Base-by-base conservation (phyloP, 768 basidiomycete genomes). In the Pisolithus microcarpus region DNA sequence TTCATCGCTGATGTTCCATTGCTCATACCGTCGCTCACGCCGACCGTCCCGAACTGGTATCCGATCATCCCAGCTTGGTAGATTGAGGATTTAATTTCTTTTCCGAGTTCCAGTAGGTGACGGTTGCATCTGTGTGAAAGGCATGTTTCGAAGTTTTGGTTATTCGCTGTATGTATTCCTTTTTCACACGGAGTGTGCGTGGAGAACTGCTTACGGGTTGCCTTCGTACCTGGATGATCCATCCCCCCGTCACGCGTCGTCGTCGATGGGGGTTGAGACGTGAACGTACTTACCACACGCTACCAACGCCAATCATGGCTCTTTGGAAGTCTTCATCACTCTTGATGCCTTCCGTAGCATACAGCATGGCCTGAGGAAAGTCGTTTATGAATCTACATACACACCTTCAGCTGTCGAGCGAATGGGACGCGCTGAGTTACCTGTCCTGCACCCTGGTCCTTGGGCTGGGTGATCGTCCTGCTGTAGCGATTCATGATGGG, bases 21-120 rank as follows among this genome's bases (percentile, higher is more conserved):
- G 70, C 92, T 95, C 67, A 99, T 98, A 19, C 91, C 96, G 68
- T 98, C 96, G 68, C 92, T 95, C 60, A 98, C 96, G 50, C 91
- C 96, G 53, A 94, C 91, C 15, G 92, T 91, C 48, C 96, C 96
- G 68, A 96, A 98, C 70, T 96, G 94, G 73, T 98, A 98, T 36
- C 88, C 95, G 61, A 93, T 91, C 61, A 97, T 67, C 59, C 80
- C 75, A 60, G 84, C 66, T 59, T 79, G 73, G 49, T 61, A 63
- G 42, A 99, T 70, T 10, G 95, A 97, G 37, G 79, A 73, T 65
- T 95, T 95, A 65, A 95, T 77, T 53, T 87, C 75, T 63, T 88
- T 85, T 16, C 96, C 96, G 13, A 98, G 79, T 23, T 78, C 87
- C 1, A 98, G 81, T 21, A 98, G 75, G 68, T 99, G 95, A 52